Evolutionary conservation across 371 early-diverging fungal species (phyloP), one percentile per base, ranked within the genome.

Genomic region (Umbelopsis sp.): DNA sequence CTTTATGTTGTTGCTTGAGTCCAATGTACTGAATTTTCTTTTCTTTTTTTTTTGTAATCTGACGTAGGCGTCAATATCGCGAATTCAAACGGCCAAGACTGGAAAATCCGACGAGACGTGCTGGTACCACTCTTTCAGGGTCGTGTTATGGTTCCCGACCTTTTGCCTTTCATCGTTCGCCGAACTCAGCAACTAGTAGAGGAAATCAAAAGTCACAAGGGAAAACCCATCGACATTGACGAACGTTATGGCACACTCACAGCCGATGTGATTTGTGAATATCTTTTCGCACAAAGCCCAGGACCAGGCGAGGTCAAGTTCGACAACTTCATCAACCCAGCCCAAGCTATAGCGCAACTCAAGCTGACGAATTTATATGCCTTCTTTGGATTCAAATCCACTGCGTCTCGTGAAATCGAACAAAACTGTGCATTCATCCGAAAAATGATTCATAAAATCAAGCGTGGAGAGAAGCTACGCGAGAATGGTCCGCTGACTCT

Each of bases 241-340:
- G 18, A 46, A 16, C 12, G 9, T 44, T 24, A 22, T 14, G 65
- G 6, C 9, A n/a, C n/a, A 32, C 46, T 65, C n/a, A 65, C 65
- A 8, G 14, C 48, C 18, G 65, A 65, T 65, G 46, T 65, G 24
- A 65, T 65, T 46, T 65, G 65, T 32, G 32, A 45, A 29, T 65
- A 65, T 44, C 24, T 65, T 20, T 65, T 65, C 44, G 65, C 48
- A 44, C 29, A 46, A 48, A 16, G 18, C 7, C 48, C 48, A 6
- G 11, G 7, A n/a, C 48, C n/a, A n/a, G 20, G 20, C 6, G 48
- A 48, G 16, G 18, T 48, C 48, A 48, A 48, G 7, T 48, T 48
- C 18, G 20, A 48, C 18, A 57, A 35, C 18, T 35, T 57, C 11
- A 35, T 16, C 57, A 57, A 57, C 14, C 57, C 11, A 0, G 57